These are phyloP conservation scores for Lodderomyces margitis DNA, from an alignment of 1,139 yeast species.

Conservation along the genomic window DNA sequence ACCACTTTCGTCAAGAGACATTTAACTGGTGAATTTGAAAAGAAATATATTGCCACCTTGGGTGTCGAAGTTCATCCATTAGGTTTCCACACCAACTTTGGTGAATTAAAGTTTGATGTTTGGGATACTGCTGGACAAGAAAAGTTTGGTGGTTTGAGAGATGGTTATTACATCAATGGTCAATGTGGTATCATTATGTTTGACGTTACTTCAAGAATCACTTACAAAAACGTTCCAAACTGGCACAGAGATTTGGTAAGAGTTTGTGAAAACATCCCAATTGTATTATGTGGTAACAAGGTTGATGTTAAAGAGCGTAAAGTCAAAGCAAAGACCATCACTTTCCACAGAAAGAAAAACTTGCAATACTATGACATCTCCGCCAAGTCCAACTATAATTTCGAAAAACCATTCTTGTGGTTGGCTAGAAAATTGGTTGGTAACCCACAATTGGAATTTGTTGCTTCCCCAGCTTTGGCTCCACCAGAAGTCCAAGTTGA, in stretches of 20 bases:
- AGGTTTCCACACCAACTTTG: slow-evolving; percentile 97
- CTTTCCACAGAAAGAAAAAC: slow-evolving; percentile 99
- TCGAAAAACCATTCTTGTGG: slow-evolving; percentile 99
- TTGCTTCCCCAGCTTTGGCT: slow-evolving; percentile 98
- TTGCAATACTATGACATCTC: slow-evolving; percentile 99
- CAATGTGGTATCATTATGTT: slow-evolving; percentile 99
- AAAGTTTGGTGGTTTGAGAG: slow-evolving; percentile 99
- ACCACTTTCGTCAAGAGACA: slow-evolving; percentile 99
- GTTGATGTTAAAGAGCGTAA: slow-evolving; percentile 99
- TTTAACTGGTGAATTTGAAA: slow-evolving; percentile 99
- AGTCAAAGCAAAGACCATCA: slow-evolving; percentile 99
- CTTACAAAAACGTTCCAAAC: slow-evolving; percentile 99
- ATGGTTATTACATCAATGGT: slow-evolving; percentile 98
- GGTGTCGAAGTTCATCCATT: slow-evolving; percentile 99
- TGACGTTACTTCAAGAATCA: slow-evolving; percentile 98
- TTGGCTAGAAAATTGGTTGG: slow-evolving; percentile 99
- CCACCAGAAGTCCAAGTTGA: slow-evolving; percentile 99
- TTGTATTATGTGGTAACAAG: slow-evolving; percentile 98
- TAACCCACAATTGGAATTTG: slow-evolving; percentile 96
- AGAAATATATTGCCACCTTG: slow-evolving; percentile 97
- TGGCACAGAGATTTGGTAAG: slow-evolving; percentile 99
- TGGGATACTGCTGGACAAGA: slow-evolving; percentile 99
- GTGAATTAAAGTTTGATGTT: slow-evolving; percentile 98
- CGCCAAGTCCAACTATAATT: slow-evolving; percentile 99
- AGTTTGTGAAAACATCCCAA: slow-evolving; percentile 99